Evolutionary conservation across 331 rosid genomes (phyloP).

Genomic region (Rosa hybrid): DNA sequence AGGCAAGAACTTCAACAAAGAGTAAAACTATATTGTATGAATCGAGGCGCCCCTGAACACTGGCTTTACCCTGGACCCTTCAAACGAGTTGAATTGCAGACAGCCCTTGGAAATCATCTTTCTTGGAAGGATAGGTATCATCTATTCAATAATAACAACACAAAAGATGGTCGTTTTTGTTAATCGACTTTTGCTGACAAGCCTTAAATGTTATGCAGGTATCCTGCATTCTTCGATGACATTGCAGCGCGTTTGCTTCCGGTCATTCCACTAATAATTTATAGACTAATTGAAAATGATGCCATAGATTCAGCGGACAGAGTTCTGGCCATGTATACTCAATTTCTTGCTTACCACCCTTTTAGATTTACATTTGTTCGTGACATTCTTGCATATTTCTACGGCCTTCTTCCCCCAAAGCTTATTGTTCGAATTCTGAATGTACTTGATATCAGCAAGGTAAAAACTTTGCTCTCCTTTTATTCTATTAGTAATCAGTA

Average conservation of each 20-base stretch:
- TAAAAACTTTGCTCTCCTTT: constrained; percentile 31
- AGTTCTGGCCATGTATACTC: constrained; percentile 59
- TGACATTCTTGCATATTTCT: constrained; percentile 96
- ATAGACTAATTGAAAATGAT: constrained; percentile 93
- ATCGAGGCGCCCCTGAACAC: constrained; percentile 77
- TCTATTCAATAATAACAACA: constrained; percentile 9
- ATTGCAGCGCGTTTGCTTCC: constrained; percentile 94
- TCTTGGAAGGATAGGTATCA: constrained; percentile 92
- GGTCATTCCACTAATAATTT: constrained; percentile 83
- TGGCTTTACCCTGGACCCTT: constrained; percentile 70
- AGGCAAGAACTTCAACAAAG: constrained; percentile 94
- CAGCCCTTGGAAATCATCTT: constrained; percentile 96
- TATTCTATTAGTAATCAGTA: constrained; percentile 21
- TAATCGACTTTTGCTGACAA: constrained; percentile 24
- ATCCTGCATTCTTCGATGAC: constrained; percentile 91
- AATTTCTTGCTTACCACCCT: constrained; percentile 77
- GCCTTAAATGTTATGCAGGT: constrained; percentile 44
- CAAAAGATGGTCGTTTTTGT: background rate
- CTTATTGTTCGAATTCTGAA: constrained; percentile 80
- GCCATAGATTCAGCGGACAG: constrained; percentile 84
- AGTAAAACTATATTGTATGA: constrained; percentile 54
- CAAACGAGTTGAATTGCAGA: constrained; percentile 81
- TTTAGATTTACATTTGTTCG: constrained; percentile 92
- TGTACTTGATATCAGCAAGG: constrained; percentile 83
- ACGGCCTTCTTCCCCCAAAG: constrained; percentile 85